Evolutionary conservation across 2,329 filamentous ascomycete species (phyloP), one percentile per base, ranked within the genome.

Genomic region (Scedosporium minutisporum): DNA sequence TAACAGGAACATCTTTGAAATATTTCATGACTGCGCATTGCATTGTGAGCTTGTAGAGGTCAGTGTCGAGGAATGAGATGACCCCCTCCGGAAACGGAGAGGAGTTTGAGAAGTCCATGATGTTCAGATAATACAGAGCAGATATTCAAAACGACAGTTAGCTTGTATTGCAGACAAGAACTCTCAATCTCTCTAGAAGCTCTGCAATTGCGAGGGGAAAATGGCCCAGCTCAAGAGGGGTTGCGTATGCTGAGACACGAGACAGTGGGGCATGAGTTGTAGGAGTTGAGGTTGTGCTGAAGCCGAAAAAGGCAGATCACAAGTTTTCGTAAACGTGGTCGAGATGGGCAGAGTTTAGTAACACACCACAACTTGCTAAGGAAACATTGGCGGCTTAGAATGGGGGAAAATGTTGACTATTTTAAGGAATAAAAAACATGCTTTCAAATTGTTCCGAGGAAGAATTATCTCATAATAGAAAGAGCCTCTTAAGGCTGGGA

Each of bases 21-120:
- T 93, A 96, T 75, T 96, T 96, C 68, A 96, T 83, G 67, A 97
- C 88, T 65, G 92, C 92, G 72, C 90, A 96, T 87, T 99, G 95
- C 95, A 99, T 99, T 21, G 95, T 99, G 75, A 99, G 77, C 77
- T 99, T 99, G 84, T 97, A 99, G 65, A 99, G 72, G 68, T 88
- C 85, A 16, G 89, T 93, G 71, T 95, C 90, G 62, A 95, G 80
- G 71, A 95, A 88, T 71, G 90, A 93, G 70, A 87, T 89, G 71
- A 93, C 85, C 60, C 90, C 90, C 76, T 90, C 89, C 4, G 89
- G 87, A 65, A 82, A 87, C 63, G 84, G 83, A 63, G 83, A 85
- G 38, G 83, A 83, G 76, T 81, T 84, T 73, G 87, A 86, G 75
- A 87, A 87, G 66, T 85, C 83, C 85, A 88, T 87, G 65, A 42